Percentiles rank a stretch among this genome's conserved stretches.
Conservation (phyloP, 345 rosid species). For the Gossypium sturtianum region DNA sequence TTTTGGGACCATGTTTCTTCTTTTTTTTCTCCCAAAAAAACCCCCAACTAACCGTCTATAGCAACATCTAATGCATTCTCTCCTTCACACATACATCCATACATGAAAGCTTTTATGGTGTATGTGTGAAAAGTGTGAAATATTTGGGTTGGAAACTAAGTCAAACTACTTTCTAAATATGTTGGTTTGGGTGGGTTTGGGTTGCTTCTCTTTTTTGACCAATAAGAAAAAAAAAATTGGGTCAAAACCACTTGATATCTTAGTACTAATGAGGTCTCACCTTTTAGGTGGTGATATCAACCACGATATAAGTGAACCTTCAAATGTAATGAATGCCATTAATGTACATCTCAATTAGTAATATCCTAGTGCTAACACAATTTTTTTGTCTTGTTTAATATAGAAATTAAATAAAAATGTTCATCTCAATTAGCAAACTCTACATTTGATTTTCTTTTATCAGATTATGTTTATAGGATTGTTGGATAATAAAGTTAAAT, state of each 20-base stretch:
- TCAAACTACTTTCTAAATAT: slow-evolving; percentile 15
- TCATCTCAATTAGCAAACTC: no score
- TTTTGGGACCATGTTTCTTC: background rate
- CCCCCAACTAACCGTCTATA: background rate
- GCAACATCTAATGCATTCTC: background rate
- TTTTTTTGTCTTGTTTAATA: background rate
- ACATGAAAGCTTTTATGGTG: background rate
- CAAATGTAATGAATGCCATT: background rate
- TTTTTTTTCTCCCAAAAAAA: no score
- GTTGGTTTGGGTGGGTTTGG: slow-evolving; percentile 13
- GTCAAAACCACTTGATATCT: slow-evolving; percentile 16
- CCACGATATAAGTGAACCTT: background rate
- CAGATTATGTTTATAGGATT: no score
- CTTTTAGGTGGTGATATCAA: slow-evolving; percentile 2
- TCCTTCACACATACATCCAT: background rate
- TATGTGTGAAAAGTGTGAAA: slow-evolving; percentile 4
- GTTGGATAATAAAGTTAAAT: no score
- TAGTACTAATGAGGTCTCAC: slow-evolving; percentile 4
- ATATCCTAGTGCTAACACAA: background rate
- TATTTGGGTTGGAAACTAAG: background rate
- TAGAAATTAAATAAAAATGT: background rate
- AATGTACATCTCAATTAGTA: background rate
- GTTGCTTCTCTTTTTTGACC: slow-evolving; percentile 15
- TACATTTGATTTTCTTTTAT: no score
- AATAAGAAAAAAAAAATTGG: background rate